Percentiles rank a stretch among this genome's conserved stretches.
phyloP scores from a whole-genome alignment of 2,329 filamentous ascomycete genomes.

The Lachnellula willkommii region DNA sequence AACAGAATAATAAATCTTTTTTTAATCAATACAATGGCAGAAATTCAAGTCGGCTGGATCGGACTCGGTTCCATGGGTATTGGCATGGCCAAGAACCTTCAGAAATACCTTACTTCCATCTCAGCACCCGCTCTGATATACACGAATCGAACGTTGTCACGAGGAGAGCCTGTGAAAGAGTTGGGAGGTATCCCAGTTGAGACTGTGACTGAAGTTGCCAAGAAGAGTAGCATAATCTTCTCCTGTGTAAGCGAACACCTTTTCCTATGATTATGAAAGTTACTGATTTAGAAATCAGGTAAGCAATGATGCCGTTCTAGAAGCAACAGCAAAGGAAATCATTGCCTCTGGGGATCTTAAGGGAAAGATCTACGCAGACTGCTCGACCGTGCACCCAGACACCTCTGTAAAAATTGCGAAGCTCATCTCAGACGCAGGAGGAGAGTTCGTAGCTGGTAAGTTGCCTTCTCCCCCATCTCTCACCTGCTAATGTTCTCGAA shows the following conservation, averaged over 20 bases:
- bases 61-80: slow-evolving; percentile 27
- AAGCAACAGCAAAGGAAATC: slow-evolving; percentile 26
- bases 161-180: slow-evolving; percentile 33
- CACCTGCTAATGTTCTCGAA: slow-evolving; percentile 28
- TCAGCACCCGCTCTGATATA: slow-evolving; percentile 30
- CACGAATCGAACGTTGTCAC: slow-evolving; percentile 38
- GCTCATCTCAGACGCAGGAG: slow-evolving; percentile 32
- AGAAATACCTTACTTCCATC: slow-evolving; percentile 21
- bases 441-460: slow-evolving; percentile 23
- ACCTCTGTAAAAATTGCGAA: slow-evolving; percentile 32
- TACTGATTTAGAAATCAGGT: slow-evolving; percentile 24
- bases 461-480: slow-evolving; percentile 9
- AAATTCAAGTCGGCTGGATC: slow-evolving; percentile 27
- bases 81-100: slow-evolving; percentile 24
- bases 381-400: slow-evolving; percentile 32
- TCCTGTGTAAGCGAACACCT: slow-evolving; percentile 8
- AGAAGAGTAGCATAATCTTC: slow-evolving; percentile 36
- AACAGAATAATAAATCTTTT: not conserved
- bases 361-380: slow-evolving; percentile 31
- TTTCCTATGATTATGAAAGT: slow-evolving; percentile 27
- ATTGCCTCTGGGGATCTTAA: slow-evolving; percentile 24
- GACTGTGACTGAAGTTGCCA: slow-evolving; percentile 29
- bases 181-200: slow-evolving; percentile 31
- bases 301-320: slow-evolving; percentile 37
- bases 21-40: not conserved